These are phyloP conservation scores for Trichophyton benhamiae DNA, from an alignment of 2,329 filamentous ascomycete genomes.

Conservation along the genomic window DNA sequence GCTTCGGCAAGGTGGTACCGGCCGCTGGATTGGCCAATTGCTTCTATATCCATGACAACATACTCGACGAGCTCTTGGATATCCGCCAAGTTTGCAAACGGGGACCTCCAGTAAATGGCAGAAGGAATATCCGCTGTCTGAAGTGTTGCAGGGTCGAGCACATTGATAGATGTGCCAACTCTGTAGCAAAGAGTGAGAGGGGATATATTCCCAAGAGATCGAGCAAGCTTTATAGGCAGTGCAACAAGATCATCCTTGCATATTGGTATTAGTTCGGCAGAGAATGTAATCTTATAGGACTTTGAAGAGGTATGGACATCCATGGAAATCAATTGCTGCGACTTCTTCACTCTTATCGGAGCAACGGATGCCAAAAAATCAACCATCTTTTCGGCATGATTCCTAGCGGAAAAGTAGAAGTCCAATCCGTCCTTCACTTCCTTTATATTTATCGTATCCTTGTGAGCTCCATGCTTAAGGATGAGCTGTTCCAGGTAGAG, in stretches of 20 bases:
- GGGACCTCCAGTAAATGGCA: constrained; percentile 77
- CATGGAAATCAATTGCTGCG: constrained; percentile 85
- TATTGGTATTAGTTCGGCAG: constrained; percentile 78
- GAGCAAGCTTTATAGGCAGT: constrained; percentile 77
- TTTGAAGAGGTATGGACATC: constrained; percentile 83
- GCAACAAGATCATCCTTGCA: constrained; percentile 98
- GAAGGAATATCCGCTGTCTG: constrained; percentile 78
- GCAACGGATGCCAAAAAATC: constrained; percentile 78
- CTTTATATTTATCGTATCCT: constrained; percentile 95
- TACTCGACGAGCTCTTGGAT: constrained; percentile 81
- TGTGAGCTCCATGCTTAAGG: constrained; percentile 81
- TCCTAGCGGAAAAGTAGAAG: constrained; percentile 83
- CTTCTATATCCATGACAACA: constrained; percentile 87
- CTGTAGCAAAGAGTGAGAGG: constrained; percentile 77
- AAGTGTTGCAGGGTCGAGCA: constrained; percentile 81
- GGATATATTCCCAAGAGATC: constrained; percentile 73
- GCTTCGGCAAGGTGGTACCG: constrained; percentile 76
- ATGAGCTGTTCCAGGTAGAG: constrained; percentile 85
- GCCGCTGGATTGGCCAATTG: constrained; percentile 59
- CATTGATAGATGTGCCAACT: constrained; percentile 77
- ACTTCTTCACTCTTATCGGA: constrained; percentile 67
- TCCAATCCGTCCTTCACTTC: constrained; percentile 92
- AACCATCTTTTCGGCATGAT: constrained; percentile 83
- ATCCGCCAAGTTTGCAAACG: constrained; percentile 74
- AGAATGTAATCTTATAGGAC: constrained; percentile 91